phyloP scores from a whole-genome alignment of 2,329 filamentous ascomycete genomes.

The Aspergillus sp. region DNA sequence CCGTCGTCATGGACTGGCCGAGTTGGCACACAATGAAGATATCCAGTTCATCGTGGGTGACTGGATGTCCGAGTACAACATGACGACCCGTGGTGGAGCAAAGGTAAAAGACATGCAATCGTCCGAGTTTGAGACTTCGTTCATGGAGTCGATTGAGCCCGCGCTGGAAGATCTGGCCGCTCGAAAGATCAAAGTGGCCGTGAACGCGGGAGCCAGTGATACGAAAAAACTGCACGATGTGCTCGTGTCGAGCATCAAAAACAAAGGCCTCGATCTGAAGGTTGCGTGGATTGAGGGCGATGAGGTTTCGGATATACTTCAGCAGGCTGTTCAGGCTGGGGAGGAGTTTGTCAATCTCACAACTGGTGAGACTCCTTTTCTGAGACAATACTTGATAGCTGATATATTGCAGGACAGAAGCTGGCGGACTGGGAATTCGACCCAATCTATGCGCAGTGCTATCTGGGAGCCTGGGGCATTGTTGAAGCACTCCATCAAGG shows the following conservation, averaged over 20 bases:
- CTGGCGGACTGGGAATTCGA: neutral
- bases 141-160: conserved; percentile 33
- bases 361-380: no score
- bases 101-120: conserved; percentile 15
- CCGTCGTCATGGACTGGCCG: neutral
- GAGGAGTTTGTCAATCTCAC: conserved; percentile 20
- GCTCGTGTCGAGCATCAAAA: conserved; percentile 23
- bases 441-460: neutral
- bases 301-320: conserved; percentile 30
- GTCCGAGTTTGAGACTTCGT: conserved; percentile 25
- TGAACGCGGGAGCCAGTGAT: conserved; percentile 40
- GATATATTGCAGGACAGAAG: no score
- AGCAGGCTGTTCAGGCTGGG: conserved; percentile 16
- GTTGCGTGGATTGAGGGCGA: conserved; percentile 38
- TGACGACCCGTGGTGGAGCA: conserved; percentile 16
- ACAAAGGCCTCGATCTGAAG: conserved; percentile 23
- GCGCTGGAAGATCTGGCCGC: conserved; percentile 33
- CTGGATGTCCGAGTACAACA: conserved; percentile 22
- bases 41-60: conserved; percentile 19
- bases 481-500: conserved; percentile 28
- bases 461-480: conserved; percentile 18
- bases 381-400: no score
- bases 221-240: conserved; percentile 20
- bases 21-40: conserved; percentile 13
- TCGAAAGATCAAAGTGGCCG: conserved; percentile 32